Evolutionary conservation across 2,329 filamentous ascomycete genomes (phyloP), one percentile per base, ranked within the genome.

Genomic region (Clonostachys rosea): DNA sequence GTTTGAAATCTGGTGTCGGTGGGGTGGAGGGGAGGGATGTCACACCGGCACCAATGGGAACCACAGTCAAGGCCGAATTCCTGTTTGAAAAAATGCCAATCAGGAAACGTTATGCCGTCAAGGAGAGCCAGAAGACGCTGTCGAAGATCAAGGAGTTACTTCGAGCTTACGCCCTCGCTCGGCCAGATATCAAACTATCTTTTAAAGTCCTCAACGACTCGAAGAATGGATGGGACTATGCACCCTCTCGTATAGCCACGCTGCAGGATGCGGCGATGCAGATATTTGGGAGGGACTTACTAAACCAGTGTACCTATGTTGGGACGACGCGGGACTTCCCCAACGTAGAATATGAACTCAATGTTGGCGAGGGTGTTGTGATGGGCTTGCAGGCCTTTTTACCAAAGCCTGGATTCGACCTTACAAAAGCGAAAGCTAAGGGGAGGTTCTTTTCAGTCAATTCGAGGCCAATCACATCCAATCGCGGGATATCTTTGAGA

Each of bases 361-460:
- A 30, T 30, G 24, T 30, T 9, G 24, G 4, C 24, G 24, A 30
- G 24, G 24, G 9, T 30, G 3, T 20, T 17, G 37, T 40, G 24
- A 50, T 80, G 45, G 56, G 65, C 1, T 62, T 89, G 10, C 70
- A 81, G 45, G 81, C 79, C 2, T 75, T 84, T 44, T 56, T 90
- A 1, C 81, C 85, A 1, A 76, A 63, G 34, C 66, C 69, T 5
- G 67, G 71, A 47, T 74, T 76, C 16, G 65, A 76, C 34, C 42
- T 55, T 3, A 57, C 62, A 3, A 71, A 64, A n/a, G 53, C 79
- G 34, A 67, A 69, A 42, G 52, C 56, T 6, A 75, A 69, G n/a
- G 72, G 76, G 1, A 64, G 75, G 5, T 90, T 83, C 59, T 65
- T 91, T 34, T 87, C 84, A 1, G 71, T 91, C 18, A 86, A 91